These are phyloP conservation scores for Nissolia schottii DNA, from an alignment of 306 rosid species.

Conservation along the genomic window DNA sequence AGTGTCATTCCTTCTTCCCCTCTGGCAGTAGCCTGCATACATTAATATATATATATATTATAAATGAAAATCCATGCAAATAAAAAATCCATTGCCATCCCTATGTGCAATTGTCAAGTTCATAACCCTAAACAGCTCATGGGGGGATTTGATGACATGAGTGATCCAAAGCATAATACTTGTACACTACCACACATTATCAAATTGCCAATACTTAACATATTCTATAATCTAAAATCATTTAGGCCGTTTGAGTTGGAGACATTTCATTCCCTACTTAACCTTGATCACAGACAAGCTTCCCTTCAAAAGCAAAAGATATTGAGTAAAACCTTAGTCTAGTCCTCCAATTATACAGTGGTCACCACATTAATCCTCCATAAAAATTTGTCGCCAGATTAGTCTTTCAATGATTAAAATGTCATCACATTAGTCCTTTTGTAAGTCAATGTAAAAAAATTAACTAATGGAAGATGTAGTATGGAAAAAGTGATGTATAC, in stretches of 20 bases:
- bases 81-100: no score
- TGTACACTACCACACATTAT: background rate
- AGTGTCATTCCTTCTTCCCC: slow-evolving; percentile 47
- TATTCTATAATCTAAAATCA: background rate
- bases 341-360: no score
- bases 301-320: background rate
- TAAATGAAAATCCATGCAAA: no score
- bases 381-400: no score
- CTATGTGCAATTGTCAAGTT: slow-evolving; percentile 1
- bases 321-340: no score
- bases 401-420: no score
- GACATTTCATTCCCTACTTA: background rate
- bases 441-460: no score
- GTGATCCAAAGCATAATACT: background rate
- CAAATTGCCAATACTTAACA: background rate
- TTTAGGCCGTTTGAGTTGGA: background rate
- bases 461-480: no score
- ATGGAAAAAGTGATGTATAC: no score
- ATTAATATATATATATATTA: no score
- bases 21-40: slow-evolving; percentile 39
- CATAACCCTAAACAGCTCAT: background rate
- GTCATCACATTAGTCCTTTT: no score
- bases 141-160: background rate
- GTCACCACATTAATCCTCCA: no score
- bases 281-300: background rate